Evolutionary conservation across 2,329 filamentous ascomycete genomes (phyloP).

Genomic region (Thielaviopsis euricoi): DNA sequence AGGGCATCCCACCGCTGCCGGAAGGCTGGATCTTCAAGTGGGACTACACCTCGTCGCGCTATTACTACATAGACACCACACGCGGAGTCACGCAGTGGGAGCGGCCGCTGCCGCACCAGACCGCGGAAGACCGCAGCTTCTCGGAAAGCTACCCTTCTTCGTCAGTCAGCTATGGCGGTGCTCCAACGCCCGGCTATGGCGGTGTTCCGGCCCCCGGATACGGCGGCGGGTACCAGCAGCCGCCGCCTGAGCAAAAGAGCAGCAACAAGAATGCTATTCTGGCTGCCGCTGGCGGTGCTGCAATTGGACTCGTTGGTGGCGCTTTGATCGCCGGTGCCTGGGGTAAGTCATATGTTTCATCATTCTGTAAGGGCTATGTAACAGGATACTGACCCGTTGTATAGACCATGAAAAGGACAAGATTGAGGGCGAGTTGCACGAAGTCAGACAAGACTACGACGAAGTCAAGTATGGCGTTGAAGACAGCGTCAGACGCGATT

Average conservation of each 20-base stretch:
- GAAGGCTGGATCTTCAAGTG: conserved; percentile 47
- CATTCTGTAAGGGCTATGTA: background rate
- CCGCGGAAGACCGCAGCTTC: conserved; percentile 5
- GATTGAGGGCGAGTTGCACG: background rate
- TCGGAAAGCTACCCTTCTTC: conserved; percentile 1
- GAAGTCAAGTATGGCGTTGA: background rate
- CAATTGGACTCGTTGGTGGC: conserved; percentile 38
- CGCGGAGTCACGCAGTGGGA: conserved; percentile 50
- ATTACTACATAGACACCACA: conserved; percentile 47
- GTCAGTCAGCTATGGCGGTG: conserved; percentile 8
- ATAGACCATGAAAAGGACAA: background rate
- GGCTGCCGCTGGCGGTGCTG: conserved; percentile 42
- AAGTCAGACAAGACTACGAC: conserved; percentile 4
- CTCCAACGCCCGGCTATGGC: conserved; percentile 14
- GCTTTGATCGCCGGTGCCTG: conserved; percentile 40
- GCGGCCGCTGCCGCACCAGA: conserved; percentile 23
- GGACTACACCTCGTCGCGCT: conserved; percentile 43
- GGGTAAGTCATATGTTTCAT: conserved; percentile 22
- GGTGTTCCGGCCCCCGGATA: conserved; percentile 12
- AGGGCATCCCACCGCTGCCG: conserved; percentile 32
- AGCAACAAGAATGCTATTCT: conserved; percentile 38
- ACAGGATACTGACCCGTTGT: background rate
- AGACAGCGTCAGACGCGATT: background rate
- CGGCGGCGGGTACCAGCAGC: conserved; percentile 14
- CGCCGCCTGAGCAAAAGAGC: conserved; percentile 22